Base-by-base conservation (phyloP, 257 asterid species). In the Osmanthus fragrans region DNA sequence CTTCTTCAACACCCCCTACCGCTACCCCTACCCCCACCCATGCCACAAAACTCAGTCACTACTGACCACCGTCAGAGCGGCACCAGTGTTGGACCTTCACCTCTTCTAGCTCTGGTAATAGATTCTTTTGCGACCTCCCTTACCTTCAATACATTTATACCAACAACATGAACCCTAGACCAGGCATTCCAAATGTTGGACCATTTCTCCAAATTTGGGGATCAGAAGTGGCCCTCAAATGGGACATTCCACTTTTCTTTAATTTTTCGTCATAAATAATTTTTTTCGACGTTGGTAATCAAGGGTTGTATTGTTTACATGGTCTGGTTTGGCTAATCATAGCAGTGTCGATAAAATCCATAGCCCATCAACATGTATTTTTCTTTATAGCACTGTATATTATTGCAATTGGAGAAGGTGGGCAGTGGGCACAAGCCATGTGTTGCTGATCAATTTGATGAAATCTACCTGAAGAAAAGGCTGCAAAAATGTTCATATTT, bases 131-230 rank as follows among this genome's bases (percentile, higher is more conserved):
- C 99, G 4, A 96, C 99, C 83, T 92, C 99, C 86, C 97, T 93
- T 56, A 96, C 99, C 89, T 96, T 96, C 83, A 96, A 87, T 30
- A 95, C 97, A 78, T 96, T 97, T 98, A 96, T 92, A 75, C 99
- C 98, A 80, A 92, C 98, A 75, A 96, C 96, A 79, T 93, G 99
- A 64, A 96, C 90, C 71, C 98, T 4, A 4, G 36, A 3, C 0
- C 99, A 1, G 97, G 97, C 98, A 96, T 93, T 60, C 98, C 99
- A 81, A 93, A 96, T 8, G 98, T 97, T 0, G 97, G 97, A 23
- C 99, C 79, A 0, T 96, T 96, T 88, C 93, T 96, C 98, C 97
- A 96, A 76, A 96, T 96, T 64, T 90, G 77, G 58, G 98, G 97
- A 80, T 92, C 97, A 0, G 97, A 96, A 19, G 97, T 96, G 45